A percentile compares a stretch with the other conserved stretches of the same genome.
Conservation (phyloP, 352 stramenopile species). For the Phytopythium oedochilum region DNA sequence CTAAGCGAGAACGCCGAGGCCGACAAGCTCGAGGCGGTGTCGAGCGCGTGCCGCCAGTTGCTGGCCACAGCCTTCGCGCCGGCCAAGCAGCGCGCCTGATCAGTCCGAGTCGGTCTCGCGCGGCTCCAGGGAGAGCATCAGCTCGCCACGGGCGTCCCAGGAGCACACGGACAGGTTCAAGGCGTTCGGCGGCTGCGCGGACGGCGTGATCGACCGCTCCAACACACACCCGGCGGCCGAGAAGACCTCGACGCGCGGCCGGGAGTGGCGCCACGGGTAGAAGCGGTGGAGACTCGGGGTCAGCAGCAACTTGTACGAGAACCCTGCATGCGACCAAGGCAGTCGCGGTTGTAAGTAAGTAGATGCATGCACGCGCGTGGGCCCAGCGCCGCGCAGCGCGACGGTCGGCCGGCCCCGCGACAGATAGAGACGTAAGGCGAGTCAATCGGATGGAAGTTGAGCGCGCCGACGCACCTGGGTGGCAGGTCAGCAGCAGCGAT, state of each 20-base stretch:
- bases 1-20: conserved; percentile 36
- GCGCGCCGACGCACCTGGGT: conserved; percentile 11
- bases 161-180: conserved; percentile 56
- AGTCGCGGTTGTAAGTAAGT: conserved; percentile 1
- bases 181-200: background rate
- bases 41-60: conserved; percentile 28
- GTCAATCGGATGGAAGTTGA: conserved; percentile 1
- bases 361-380: conserved; percentile 1
- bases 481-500: conserved; percentile 24
- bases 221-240: conserved; percentile 33
- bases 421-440: background rate
- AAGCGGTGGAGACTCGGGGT: conserved; percentile 17
- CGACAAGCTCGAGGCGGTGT: conserved; percentile 41
- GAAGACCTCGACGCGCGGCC: conserved; percentile 51
- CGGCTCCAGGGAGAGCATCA: conserved; percentile 7
- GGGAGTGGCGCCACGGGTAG: conserved; percentile 15
- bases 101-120: background rate
- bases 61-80: conserved; percentile 6
- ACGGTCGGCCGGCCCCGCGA: background rate
- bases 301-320: conserved; percentile 34
- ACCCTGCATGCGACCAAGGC: conserved; percentile 6
- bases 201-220: conserved; percentile 25
- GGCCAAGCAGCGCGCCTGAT: background rate
- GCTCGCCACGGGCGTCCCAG: conserved; percentile 30
- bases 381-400: background rate